Evolutionary conservation across 1,284 basidiomycete genomes (phyloP).

Genomic region (Ustilago trichophora): DNA sequence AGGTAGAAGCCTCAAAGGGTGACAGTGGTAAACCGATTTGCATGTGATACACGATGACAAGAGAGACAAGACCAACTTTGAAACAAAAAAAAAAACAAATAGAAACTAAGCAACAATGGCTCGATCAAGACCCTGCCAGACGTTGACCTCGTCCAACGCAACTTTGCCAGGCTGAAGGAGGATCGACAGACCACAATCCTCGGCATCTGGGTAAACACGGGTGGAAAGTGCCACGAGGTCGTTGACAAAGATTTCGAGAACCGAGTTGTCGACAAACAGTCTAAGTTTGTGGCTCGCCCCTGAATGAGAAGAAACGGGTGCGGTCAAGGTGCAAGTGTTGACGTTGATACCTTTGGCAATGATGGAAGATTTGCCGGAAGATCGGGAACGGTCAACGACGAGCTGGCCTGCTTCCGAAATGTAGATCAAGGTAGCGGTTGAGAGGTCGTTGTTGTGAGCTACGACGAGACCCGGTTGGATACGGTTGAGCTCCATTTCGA

Average conservation of each 20-base stretch:
- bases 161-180: neutral
- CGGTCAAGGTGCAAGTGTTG: slow-evolving; percentile 31
- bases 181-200: slow-evolving; percentile 21
- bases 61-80: neutral
- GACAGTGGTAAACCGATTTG: no score
- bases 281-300: slow-evolving; percentile 19
- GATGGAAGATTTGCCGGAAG: slow-evolving; percentile 16
- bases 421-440: slow-evolving; percentile 30
- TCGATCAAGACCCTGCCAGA: slow-evolving; percentile 33
- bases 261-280: slow-evolving; percentile 53
- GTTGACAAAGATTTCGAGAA: slow-evolving; percentile 55
- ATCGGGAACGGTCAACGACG: slow-evolving; percentile 36
- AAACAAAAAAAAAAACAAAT: neutral
- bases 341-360: slow-evolving; percentile 26
- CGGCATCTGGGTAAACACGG: slow-evolving; percentile 45
- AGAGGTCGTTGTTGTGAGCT: slow-evolving; percentile 31
- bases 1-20: no score
- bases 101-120: slow-evolving; percentile 13
- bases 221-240: slow-evolving; percentile 45
- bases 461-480: slow-evolving; percentile 25
- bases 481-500: slow-evolving; percentile 17
- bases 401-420: slow-evolving; percentile 10
- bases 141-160: neutral
- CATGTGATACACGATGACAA: slow-evolving; percentile 3
- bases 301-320: neutral